Percentiles rank a stretch among this genome's conserved stretches.
Evolutionary conservation across 2,329 filamentous ascomycete species (phyloP).

Genomic region (Verticillium isaacii): DNA sequence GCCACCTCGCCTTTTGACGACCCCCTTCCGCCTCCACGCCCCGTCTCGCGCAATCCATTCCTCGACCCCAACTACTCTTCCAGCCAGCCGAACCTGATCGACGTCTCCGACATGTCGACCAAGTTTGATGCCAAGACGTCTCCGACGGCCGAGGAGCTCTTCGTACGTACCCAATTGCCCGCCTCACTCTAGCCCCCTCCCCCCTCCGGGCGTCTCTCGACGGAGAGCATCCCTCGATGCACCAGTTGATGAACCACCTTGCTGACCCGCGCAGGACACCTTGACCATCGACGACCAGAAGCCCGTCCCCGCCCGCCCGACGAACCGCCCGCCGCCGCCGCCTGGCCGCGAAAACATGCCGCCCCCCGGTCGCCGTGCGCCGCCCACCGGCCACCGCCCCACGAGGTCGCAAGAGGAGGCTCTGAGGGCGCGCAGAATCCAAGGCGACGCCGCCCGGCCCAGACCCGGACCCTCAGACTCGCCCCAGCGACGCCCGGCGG

Average conservation of each 20-base stretch:
- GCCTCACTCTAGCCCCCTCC: not conserved
- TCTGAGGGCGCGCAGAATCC: constrained; percentile 40
- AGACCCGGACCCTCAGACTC: constrained; percentile 23
- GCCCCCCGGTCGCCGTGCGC: constrained; percentile 38
- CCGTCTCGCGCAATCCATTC: constrained; percentile 71
- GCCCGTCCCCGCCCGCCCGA: constrained; percentile 23
- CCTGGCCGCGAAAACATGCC: constrained; percentile 42
- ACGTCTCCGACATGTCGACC: constrained; percentile 43
- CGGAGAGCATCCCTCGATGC: too few species aligned
- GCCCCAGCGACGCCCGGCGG: constrained; percentile 34
- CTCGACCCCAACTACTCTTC: constrained; percentile 49
- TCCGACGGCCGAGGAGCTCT: constrained; percentile 64
- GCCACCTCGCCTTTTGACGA: constrained; percentile 57
- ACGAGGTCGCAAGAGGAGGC: constrained; percentile 65
- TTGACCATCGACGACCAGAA: constrained; percentile 61
- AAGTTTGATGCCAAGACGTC: constrained; percentile 39
- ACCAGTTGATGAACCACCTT: not conserved
- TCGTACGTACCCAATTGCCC: constrained; percentile 54
- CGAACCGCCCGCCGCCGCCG: constrained; percentile 32
- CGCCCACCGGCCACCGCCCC: constrained; percentile 51
- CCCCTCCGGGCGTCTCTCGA: too few species aligned
- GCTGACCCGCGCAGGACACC: constrained; percentile 49
- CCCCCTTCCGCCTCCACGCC: constrained; percentile 44
- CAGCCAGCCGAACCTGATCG: constrained; percentile 22
- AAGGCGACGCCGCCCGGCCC: constrained; percentile 28